Percentiles rank a stretch among this genome's conserved stretches.
phyloP scores from a whole-genome alignment of 257 asterid genomes.

The Ehretia macrophylla region DNA sequence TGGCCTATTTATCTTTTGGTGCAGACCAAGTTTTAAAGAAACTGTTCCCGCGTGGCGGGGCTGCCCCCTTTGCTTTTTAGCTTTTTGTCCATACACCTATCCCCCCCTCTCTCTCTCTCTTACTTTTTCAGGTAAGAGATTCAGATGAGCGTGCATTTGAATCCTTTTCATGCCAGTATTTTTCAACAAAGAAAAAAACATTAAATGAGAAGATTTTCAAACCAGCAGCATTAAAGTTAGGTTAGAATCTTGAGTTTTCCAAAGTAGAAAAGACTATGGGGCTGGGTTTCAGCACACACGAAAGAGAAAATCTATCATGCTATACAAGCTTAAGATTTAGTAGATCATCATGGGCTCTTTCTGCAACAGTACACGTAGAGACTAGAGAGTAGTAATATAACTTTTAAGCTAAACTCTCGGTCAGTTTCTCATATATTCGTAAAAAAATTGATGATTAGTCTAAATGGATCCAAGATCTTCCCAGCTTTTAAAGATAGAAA shows the following conservation, averaged over 20 bases:
- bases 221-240: background rate
- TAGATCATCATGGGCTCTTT: background rate
- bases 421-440: no score
- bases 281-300: background rate
- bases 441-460: no score
- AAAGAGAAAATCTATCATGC: conserved; percentile 4
- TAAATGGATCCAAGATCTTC: no score
- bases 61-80: conserved; percentile 1
- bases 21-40: no score
- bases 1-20: no score
- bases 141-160: conserved; percentile 13
- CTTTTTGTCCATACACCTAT: background rate
- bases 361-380: no score
- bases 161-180: conserved; percentile 10
- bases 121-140: conserved; percentile 14
- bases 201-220: background rate
- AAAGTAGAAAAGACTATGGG: background rate
- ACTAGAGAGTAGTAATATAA: no score
- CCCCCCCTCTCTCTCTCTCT: conserved; percentile 8
- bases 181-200: background rate
- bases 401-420: no score
- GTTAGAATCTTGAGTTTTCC: conserved; percentile 7
- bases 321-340: conserved; percentile 1
- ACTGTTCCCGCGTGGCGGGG: conserved; percentile 6
- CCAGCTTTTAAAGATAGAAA: background rate